These are phyloP conservation scores for Tetraselmis chui DNA, from an alignment of 139 green algal species.

Conservation along the genomic window DNA sequence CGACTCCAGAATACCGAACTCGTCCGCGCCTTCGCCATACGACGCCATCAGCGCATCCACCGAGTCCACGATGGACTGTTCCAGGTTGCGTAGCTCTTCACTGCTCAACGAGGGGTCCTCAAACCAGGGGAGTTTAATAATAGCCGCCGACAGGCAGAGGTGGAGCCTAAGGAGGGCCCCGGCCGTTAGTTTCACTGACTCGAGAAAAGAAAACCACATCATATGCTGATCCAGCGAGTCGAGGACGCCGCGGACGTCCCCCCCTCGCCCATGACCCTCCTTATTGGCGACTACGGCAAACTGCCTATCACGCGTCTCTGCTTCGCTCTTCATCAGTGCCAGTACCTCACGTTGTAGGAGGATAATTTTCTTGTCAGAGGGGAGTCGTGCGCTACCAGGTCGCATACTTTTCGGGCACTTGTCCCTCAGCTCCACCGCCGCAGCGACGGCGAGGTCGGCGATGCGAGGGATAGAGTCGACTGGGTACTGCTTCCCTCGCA, in stretches of 20 bases:
- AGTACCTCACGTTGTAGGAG: not conserved
- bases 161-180: not conserved
- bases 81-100: not conserved
- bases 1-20: not conserved
- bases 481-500: not conserved
- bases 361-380: not conserved
- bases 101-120: not conserved
- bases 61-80: not conserved
- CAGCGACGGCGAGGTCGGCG: not conserved
- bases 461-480: not conserved
- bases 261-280: too few relatives aligned
- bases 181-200: not conserved
- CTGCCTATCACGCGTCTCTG: not conserved
- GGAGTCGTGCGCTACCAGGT: not conserved
- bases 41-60: not conserved
- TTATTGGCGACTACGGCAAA: not conserved
- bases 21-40: not conserved
- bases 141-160: not conserved
- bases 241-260: not conserved
- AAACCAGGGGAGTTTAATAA: not conserved
- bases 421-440: not conserved
- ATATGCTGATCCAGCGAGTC: not conserved
- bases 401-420: not conserved
- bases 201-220: not conserved
- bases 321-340: not conserved